Evolutionary conservation across 2,329 filamentous ascomycete genomes (phyloP).

Genomic region (Claviceps sp.): DNA sequence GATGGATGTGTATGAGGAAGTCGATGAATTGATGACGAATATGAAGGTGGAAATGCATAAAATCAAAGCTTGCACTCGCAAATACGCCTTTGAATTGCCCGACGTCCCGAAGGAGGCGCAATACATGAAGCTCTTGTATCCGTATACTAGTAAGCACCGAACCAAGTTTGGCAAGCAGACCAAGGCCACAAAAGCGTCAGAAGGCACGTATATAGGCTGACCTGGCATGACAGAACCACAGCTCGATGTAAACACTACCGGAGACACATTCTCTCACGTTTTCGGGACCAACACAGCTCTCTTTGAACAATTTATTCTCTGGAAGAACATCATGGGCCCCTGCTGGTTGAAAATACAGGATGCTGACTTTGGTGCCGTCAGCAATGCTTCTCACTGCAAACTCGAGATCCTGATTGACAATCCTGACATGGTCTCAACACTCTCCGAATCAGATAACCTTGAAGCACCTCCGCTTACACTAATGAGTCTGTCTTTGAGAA

Average conservation of each 20-base stretch:
- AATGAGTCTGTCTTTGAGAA: slow-evolving; percentile 90
- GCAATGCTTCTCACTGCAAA: slow-evolving; percentile 94
- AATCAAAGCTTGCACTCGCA: slow-evolving; percentile 77
- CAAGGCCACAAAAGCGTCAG: neutral
- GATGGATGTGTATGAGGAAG: slow-evolving; percentile 79
- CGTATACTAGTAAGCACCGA: slow-evolving; percentile 55
- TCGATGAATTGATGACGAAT: slow-evolving; percentile 76
- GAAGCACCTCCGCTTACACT: slow-evolving; percentile 80
- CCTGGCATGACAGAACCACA: slow-evolving; percentile 37
- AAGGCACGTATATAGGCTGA: slow-evolving; percentile 8
- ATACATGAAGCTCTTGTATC: slow-evolving; percentile 92
- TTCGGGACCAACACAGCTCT: slow-evolving; percentile 89
- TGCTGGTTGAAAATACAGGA: slow-evolving; percentile 91
- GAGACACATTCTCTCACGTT: slow-evolving; percentile 85
- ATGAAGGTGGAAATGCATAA: slow-evolving; percentile 82
- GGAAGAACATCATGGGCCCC: slow-evolving; percentile 98
- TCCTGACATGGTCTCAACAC: slow-evolving; percentile 58
- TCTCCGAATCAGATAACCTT: slow-evolving; percentile 66
- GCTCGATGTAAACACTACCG: slow-evolving; percentile 55
- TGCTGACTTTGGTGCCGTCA: slow-evolving; percentile 69
- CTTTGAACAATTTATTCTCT: slow-evolving; percentile 96
- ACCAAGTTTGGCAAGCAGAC: too few relatives aligned
- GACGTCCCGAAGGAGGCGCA: slow-evolving; percentile 78
- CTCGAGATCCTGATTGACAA: slow-evolving; percentile 74
- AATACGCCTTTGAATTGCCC: slow-evolving; percentile 89